Conservation (phyloP, 331 rosid genomes). For the Malus hybrid region DNA sequence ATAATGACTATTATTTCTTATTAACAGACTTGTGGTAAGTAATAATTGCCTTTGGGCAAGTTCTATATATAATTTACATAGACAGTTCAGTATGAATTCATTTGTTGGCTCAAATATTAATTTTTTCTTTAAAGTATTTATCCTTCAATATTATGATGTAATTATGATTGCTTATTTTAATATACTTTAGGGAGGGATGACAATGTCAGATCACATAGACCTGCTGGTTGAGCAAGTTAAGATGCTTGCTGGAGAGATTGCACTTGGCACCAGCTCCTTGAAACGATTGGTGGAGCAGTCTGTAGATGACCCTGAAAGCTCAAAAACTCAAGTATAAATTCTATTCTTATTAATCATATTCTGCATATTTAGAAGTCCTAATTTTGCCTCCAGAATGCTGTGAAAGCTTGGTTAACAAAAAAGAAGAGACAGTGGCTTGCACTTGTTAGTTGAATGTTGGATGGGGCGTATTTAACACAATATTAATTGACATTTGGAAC, state of each 20-base stretch:
- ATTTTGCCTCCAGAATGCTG: background rate
- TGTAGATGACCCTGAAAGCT: slow-evolving; percentile 69
- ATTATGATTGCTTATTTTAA: slow-evolving; percentile 4
- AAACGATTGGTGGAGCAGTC: slow-evolving; percentile 95
- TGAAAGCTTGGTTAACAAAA: background rate
- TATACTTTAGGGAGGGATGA: slow-evolving; percentile 69
- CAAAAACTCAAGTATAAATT: slow-evolving; percentile 60
- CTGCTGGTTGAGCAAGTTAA: slow-evolving; percentile 98
- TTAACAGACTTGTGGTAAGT: background rate
- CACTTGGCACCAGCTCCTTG: slow-evolving; percentile 91
- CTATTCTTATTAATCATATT: background rate
- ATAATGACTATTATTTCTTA: background rate
- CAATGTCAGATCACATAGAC: slow-evolving; percentile 91
- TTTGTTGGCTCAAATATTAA: background rate
- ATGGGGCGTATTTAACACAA: background rate
- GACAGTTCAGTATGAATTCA: background rate
- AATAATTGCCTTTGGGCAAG: background rate
- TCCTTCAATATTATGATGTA: background rate
- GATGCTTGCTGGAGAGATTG: slow-evolving; percentile 99
- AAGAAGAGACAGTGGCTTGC: background rate
- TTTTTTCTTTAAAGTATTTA: background rate
- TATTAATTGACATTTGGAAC: background rate
- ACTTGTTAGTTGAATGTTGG: background rate
- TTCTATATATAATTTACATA: background rate
- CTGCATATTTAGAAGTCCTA: background rate